Conservation (phyloP, 345 rosid species). For the Cardamine occulta region DNA sequence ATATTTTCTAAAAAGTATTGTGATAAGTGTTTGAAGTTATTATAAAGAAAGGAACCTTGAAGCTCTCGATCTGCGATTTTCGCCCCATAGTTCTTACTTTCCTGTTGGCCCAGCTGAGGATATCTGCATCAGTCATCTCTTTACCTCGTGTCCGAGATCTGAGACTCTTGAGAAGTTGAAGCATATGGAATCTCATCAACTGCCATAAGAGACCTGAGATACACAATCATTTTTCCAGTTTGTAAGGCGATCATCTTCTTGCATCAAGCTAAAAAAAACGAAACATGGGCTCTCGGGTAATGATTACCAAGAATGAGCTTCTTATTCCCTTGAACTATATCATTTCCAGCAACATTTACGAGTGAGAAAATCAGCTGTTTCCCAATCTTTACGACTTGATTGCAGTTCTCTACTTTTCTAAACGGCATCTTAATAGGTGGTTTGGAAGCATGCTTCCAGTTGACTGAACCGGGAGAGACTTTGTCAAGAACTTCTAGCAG, state of each 20-base stretch:
- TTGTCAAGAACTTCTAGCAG: constrained; percentile 94
- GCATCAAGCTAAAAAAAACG: neutral
- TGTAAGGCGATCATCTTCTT: constrained; percentile 15
- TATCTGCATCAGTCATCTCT: constrained; percentile 79
- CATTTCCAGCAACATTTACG: constrained; percentile 89
- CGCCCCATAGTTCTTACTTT: constrained; percentile 70
- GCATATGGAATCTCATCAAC: constrained; percentile 89
- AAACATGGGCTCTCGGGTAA: constrained; percentile 16
- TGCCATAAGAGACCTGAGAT: constrained; percentile 89
- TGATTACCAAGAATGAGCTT: constrained; percentile 87
- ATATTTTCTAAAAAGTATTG: neutral
- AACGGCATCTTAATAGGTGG: constrained; percentile 98
- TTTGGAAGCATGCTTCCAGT: constrained; percentile 91
- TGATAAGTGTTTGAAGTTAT: constrained; percentile 8
- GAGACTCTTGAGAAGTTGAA: constrained; percentile 83
- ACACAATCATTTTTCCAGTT: constrained; percentile 26
- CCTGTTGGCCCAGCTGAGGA: constrained; percentile 75
- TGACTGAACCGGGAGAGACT: constrained; percentile 76
- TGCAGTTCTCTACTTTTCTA: constrained; percentile 93
- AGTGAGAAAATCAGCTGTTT: constrained; percentile 76
- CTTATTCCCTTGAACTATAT: constrained; percentile 93
- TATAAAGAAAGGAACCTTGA: constrained; percentile 60
- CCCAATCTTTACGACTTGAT: constrained; percentile 86
- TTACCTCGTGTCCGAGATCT: constrained; percentile 78
- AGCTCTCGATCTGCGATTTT: constrained; percentile 64